These are phyloP conservation scores for Trichosporon inkin DNA, from an alignment of 1,284 basidiomycete genomes.

Conservation along the genomic window DNA sequence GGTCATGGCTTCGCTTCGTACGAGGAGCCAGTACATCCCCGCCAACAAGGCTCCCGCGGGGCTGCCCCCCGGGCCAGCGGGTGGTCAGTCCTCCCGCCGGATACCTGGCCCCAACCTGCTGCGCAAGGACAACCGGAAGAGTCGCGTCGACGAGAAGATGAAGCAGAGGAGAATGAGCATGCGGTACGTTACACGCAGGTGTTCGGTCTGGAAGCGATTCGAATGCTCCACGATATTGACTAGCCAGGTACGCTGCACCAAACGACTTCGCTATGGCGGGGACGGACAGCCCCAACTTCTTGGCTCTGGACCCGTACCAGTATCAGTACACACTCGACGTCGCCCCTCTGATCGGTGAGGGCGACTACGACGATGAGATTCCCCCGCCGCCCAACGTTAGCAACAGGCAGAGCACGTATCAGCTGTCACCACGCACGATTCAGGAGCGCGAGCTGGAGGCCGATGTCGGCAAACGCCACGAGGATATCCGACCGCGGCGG, in stretches of 20 bases:
- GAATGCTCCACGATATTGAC: slow-evolving; percentile 7
- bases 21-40: slow-evolving; percentile 23
- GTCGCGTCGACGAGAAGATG: slow-evolving; percentile 83
- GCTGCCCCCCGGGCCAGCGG: background rate
- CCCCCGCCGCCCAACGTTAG: background rate
- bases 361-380: slow-evolving; percentile 12
- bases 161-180: slow-evolving; percentile 81
- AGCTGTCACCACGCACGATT: slow-evolving; percentile 8
- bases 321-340: slow-evolving; percentile 28
- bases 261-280: slow-evolving; percentile 11
- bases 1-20: slow-evolving; percentile 36
- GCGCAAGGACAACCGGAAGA: slow-evolving; percentile 53
- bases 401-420: background rate
- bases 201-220: background rate
- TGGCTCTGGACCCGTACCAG: slow-evolving; percentile 33
- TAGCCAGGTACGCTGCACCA: slow-evolving; percentile 44
- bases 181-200: slow-evolving; percentile 60
- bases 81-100: slow-evolving; percentile 12
- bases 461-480: slow-evolving; percentile 24
- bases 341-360: slow-evolving; percentile 20
- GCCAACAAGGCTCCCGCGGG: slow-evolving; percentile 6
- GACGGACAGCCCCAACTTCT: slow-evolving; percentile 21
- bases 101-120: slow-evolving; percentile 11
- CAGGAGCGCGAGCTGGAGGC: slow-evolving; percentile 20
- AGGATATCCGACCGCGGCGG: slow-evolving; percentile 34